phyloP scores from a whole-genome alignment of 176 grass and related monocot species.

The Paspalum notatum region DNA sequence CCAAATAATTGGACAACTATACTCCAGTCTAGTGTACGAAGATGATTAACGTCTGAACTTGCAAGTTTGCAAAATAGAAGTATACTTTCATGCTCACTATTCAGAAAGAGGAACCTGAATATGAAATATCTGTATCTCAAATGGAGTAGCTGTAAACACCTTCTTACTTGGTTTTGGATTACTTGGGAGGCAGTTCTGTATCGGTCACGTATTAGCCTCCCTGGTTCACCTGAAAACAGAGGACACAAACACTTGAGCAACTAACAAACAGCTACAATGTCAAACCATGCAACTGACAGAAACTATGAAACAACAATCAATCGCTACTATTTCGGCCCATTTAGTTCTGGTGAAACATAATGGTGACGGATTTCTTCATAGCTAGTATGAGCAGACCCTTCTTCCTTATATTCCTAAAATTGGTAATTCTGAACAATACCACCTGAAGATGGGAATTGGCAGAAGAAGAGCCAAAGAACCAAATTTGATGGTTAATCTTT shows the following conservation, averaged over 20 bases:
- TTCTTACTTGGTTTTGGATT: slow-evolving; percentile 92
- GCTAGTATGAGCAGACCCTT: slow-evolving; percentile 5
- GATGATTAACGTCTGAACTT: slow-evolving; percentile 8
- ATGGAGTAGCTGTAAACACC: slow-evolving; percentile 35
- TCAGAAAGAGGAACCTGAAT: slow-evolving; percentile 24
- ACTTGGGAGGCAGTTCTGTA: slow-evolving; percentile 94
- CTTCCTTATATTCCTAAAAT: background rate
- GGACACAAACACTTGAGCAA: slow-evolving; percentile 24
- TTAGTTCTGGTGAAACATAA: background rate
- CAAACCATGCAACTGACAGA: background rate
- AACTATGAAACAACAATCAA: background rate
- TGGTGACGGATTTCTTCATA: background rate
- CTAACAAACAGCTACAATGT: background rate
- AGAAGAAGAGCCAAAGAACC: background rate
- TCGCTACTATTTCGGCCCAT: background rate
- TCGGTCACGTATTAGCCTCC: slow-evolving; percentile 83
- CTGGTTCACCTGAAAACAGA: slow-evolving; percentile 79
- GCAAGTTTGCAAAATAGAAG: background rate
- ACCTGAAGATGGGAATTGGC: background rate
- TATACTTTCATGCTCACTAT: slow-evolving; percentile 8
- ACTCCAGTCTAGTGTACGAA: background rate
- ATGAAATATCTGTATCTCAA: slow-evolving; percentile 25
- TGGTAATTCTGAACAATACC: background rate
- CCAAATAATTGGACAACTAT: background rate
- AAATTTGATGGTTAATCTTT: background rate